Percentiles rank a stretch among this genome's conserved stretches.
phyloP scores from a whole-genome alignment of 2,329 filamentous ascomycete genomes.

The Neofusicoccum parvum region DNA sequence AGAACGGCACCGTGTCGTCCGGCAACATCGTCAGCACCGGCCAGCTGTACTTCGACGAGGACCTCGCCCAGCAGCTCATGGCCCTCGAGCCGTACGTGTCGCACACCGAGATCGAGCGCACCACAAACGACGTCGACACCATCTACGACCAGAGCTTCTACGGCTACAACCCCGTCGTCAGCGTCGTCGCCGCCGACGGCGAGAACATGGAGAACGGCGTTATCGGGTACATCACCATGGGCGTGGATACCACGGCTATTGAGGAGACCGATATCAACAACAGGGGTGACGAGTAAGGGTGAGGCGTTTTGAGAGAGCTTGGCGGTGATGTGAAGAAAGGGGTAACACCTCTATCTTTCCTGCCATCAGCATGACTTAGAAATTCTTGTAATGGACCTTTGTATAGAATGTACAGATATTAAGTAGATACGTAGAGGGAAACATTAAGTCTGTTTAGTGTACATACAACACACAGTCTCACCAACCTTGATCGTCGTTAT shows the following conservation, averaged over 20 bases:
- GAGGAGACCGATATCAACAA: neutral
- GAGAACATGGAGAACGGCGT: slow-evolving; percentile 39
- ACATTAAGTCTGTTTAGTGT: no score
- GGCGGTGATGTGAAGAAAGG: no score
- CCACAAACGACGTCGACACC: slow-evolving; percentile 33
- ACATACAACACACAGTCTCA: no score
- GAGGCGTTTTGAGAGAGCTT: no score
- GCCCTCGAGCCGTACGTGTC: slow-evolving; percentile 36
- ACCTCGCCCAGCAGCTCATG: slow-evolving; percentile 35
- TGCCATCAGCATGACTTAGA: no score
- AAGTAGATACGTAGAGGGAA: no score
- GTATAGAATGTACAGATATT: no score
- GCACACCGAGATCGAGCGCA: slow-evolving; percentile 41
- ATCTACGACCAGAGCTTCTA: slow-evolving; percentile 25
- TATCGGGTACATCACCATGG: slow-evolving; percentile 41
- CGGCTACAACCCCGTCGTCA: slow-evolving; percentile 27
- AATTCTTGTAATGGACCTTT: no score
- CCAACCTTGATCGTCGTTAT: no score
- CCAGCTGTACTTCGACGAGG: slow-evolving; percentile 38
- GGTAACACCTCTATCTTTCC: no score
- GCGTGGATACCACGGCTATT: slow-evolving; percentile 28
- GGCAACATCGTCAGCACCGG: slow-evolving; percentile 35
- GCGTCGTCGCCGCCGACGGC: slow-evolving; percentile 37
- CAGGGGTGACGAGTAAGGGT: no score
- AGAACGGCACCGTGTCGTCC: slow-evolving; percentile 34